Evolutionary conservation across 2,329 filamentous ascomycete species (phyloP).

Genomic region (Coleophoma eucalyptorum): DNA sequence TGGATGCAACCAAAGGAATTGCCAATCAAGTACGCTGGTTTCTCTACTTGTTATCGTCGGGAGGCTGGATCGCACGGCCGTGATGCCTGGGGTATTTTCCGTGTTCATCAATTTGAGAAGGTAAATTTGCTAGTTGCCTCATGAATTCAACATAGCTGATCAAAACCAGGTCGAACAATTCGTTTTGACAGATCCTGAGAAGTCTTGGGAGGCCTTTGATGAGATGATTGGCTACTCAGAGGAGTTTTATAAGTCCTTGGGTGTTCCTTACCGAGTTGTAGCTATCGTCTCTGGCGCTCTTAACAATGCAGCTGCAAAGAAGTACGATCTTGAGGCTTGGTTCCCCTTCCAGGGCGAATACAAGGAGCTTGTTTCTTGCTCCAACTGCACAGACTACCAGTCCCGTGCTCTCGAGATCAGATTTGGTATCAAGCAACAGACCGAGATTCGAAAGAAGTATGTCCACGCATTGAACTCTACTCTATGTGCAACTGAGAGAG

Average conservation of each 20-base stretch:
- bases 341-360: constrained; percentile 96
- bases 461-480: constrained; percentile 91
- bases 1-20: constrained; percentile 84
- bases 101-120: constrained; percentile 98
- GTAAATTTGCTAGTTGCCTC: constrained; percentile 33
- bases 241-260: constrained; percentile 90
- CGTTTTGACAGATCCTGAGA: constrained; percentile 76
- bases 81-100: constrained; percentile 97
- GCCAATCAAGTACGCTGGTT: constrained; percentile 88
- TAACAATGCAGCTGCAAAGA: constrained; percentile 87
- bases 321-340: constrained; percentile 95
- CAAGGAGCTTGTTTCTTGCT: constrained; percentile 96
- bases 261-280: constrained; percentile 86
- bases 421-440: constrained; percentile 83
- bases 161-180: constrained; percentile 68
- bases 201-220: constrained; percentile 91
- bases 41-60: constrained; percentile 92
- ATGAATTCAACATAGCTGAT: constrained; percentile 10
- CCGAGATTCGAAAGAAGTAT: constrained; percentile 84
- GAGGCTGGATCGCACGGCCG: constrained; percentile 89
- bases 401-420: constrained; percentile 90
- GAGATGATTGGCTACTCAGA: constrained; percentile 89
- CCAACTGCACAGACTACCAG: constrained; percentile 98
- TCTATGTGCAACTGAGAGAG: constrained; percentile 85
- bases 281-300: constrained; percentile 94